A percentile compares a stretch with the other conserved stretches of the same genome.
phyloP scores from a whole-genome alignment of 176 grass and related monocot genomes.

The Juncus effusus region DNA sequence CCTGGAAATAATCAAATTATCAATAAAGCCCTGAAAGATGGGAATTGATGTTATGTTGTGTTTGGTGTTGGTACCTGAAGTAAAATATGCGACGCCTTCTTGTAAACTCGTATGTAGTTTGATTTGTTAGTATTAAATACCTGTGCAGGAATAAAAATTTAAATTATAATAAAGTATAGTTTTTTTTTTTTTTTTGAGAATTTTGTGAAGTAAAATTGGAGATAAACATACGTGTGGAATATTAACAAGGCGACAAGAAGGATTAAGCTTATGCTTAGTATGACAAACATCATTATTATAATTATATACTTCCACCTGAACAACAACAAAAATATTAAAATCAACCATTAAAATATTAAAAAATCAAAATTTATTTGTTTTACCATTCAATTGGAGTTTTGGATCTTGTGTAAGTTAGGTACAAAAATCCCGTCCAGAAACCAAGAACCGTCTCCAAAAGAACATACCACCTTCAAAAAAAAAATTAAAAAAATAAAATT shows the following conservation, averaged over 20 bases:
- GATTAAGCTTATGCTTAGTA: slow-evolving; percentile 31
- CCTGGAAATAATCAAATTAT: slow-evolving; percentile 35
- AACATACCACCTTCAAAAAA: slow-evolving; percentile 44
- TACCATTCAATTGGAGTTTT: slow-evolving; percentile 40
- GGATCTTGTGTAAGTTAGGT: slow-evolving; percentile 29
- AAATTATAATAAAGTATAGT: neutral
- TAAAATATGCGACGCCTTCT: slow-evolving; percentile 39
- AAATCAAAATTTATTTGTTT: neutral
- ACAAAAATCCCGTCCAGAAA: slow-evolving; percentile 33
- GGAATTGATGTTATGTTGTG: neutral
- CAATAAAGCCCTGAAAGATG: neutral
- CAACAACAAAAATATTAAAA: neutral
- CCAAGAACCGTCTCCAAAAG: slow-evolving; percentile 36
- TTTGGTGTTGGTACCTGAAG: slow-evolving; percentile 34
- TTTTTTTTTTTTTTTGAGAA: too few relatives aligned
- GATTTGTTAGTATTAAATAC: slow-evolving; percentile 42
- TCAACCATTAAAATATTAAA: slow-evolving; percentile 16
- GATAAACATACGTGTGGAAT: slow-evolving; percentile 40
- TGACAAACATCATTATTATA: slow-evolving; percentile 19
- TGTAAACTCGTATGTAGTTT: slow-evolving; percentile 40
- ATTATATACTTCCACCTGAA: slow-evolving; percentile 43
- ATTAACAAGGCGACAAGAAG: slow-evolving; percentile 28
- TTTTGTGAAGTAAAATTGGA: neutral
- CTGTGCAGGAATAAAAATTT: slow-evolving; percentile 26
- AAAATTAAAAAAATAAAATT: neutral